Percentiles rank a stretch among this genome's conserved stretches.
Conservation (phyloP, 495 filamentous ascomycete genomes). For the Penicillium malachiteum region DNA sequence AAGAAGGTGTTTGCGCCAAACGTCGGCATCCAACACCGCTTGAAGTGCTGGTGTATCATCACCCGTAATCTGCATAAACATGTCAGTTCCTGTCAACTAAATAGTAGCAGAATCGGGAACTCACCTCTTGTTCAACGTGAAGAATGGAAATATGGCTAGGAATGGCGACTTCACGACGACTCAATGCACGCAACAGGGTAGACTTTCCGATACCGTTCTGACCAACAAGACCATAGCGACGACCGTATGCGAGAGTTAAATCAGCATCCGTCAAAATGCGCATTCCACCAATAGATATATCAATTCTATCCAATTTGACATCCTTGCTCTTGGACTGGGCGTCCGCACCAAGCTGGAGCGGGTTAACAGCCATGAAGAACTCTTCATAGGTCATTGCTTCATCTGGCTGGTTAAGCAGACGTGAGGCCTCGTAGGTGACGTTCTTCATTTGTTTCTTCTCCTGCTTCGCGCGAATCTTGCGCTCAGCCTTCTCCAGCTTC, state of each 20-base stretch:
- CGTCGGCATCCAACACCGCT: slow-evolving; percentile 95
- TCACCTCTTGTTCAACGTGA: slow-evolving; percentile 96
- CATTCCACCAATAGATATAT: slow-evolving; percentile 85
- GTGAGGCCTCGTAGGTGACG: slow-evolving; percentile 95
- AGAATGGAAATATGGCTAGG: slow-evolving; percentile 98
- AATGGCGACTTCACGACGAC: slow-evolving; percentile 89
- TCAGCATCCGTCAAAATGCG: slow-evolving; percentile 88
- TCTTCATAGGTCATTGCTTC: slow-evolving; percentile 96
- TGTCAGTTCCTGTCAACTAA: slow-evolving; percentile 7
- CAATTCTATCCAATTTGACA: slow-evolving; percentile 94
- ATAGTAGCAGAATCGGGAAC: neutral
- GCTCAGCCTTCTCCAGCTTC: slow-evolving; percentile 98
- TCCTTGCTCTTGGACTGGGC: slow-evolving; percentile 88
- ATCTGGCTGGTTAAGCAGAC: slow-evolving; percentile 77
- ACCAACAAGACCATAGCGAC: slow-evolving; percentile 95
- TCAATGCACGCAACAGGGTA: slow-evolving; percentile 87
- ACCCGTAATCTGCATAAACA: slow-evolving; percentile 68
- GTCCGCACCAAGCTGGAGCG: slow-evolving; percentile 80
- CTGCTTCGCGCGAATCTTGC: slow-evolving; percentile 97
- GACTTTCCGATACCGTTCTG: slow-evolving; percentile 99
- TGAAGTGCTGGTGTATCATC: slow-evolving; percentile 95
- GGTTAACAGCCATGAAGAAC: slow-evolving; percentile 99
- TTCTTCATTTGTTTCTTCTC: slow-evolving; percentile 98
- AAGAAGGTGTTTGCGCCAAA: slow-evolving; percentile 96
- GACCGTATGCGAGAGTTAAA: slow-evolving; percentile 87